Evolutionary conservation across 2,329 filamentous ascomycete genomes (phyloP), one percentile per base, ranked within the genome.

Genomic region (Penicillium sp.): DNA sequence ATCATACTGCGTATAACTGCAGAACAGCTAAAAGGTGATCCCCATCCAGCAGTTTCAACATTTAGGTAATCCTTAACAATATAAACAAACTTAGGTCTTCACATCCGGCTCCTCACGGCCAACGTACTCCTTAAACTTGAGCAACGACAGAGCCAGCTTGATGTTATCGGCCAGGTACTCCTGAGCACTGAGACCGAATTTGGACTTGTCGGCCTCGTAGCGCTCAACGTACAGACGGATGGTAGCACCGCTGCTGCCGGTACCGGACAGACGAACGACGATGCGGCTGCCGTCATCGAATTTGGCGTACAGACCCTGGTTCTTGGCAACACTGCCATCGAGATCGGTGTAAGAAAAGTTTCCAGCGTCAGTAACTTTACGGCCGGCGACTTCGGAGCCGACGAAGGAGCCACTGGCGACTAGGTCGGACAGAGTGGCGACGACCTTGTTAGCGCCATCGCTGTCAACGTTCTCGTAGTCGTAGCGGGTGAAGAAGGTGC

Each of bases 281-380:
- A 97, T 92, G 60, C 93, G 87, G 76, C 89, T 95, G 55, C 92
- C 92, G 51, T 95, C 91, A 47, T 90, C 89, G 74, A 97, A 97
- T 72, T 88, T 88, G 70, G 91, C 88, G 68, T 88, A 99, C 61
- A 99, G 84, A 58, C 93, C 93, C 77, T 99, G 93, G 78, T 96
- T 95, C 69, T 90, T 89, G 66, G 89, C 87, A 46, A 97, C 89
- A 58, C 89, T 95, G 54, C 92, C 93, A 66, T 99, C 93, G n/a
- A 99, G 84, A 68, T 99, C 93, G 8, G 89, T 97, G 81, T 99
- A 99, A 28, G 89, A 89, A 74, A 99, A 99, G 80, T 99, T 91
- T 59, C 91, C 93, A 6, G 91, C 92, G 63, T 95, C 88, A 41
- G 83, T 77, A 36, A 96, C 89, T 66, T 89, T 95, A 69, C 87